A percentile compares a stretch with the other conserved stretches of the same genome.
Conservation (phyloP, 306 rosid species). For the Elaeagnus macrophylla region DNA sequence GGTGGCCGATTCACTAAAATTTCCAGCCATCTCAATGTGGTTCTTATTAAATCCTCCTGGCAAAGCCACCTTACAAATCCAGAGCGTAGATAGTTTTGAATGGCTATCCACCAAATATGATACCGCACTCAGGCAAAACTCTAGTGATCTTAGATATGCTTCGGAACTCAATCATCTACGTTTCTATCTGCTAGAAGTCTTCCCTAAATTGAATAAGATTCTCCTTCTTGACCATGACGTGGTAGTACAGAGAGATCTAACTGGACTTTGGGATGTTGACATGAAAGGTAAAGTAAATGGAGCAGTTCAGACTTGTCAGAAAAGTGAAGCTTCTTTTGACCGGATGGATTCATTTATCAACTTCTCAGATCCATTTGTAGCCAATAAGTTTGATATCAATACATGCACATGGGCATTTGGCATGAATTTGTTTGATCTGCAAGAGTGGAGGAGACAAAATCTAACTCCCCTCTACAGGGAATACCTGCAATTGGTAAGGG, state of each 20-base stretch:
- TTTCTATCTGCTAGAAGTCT: constrained; percentile 75
- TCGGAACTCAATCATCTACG: constrained; percentile 90
- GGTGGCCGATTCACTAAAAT: constrained; percentile 76
- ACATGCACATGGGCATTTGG: constrained; percentile 99
- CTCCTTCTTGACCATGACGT: constrained; percentile 88
- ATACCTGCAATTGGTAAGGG: constrained; percentile 65
- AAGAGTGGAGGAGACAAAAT: constrained; percentile 65
- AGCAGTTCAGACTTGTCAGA: constrained; percentile 72
- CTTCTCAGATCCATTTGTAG: constrained; percentile 75
- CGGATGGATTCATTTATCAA: constrained; percentile 61
- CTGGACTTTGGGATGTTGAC: constrained; percentile 53
- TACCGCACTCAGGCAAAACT: constrained; percentile 26
- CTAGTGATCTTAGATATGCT: constrained; percentile 63
- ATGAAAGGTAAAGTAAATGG: constrained; percentile 70
- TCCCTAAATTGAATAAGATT: constrained; percentile 64
- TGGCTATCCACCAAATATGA: constrained; percentile 53
- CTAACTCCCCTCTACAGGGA: constrained; percentile 55
- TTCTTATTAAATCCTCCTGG: constrained; percentile 80
- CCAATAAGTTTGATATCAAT: constrained; percentile 54
- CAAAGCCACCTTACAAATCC: constrained; percentile 64
- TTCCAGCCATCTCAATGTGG: constrained; percentile 95
- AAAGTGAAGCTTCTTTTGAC: constrained; percentile 44
- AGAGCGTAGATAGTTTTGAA: constrained; percentile 52
- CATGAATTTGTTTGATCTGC: constrained; percentile 78
- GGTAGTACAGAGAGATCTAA: constrained; percentile 78